Evolutionary conservation across 2,329 filamentous ascomycete species (phyloP).

Genomic region (Xylariaceae sp.): DNA sequence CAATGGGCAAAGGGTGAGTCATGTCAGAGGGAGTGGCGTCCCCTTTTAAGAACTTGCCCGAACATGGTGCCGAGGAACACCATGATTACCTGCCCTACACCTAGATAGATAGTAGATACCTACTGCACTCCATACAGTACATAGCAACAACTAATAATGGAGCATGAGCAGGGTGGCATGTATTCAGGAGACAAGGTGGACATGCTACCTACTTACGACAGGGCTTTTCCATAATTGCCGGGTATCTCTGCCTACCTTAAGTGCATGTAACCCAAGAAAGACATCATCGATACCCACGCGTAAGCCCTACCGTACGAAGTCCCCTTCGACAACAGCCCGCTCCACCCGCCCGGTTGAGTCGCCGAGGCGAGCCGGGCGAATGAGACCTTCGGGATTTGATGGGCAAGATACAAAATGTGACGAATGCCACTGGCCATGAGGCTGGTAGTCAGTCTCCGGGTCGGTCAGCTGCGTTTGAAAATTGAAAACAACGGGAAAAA

Average conservation of each 20-base stretch:
- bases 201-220: neutral
- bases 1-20: neutral
- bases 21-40: neutral
- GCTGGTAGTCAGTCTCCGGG: slow-evolving; percentile 5
- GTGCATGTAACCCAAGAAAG: too few species aligned
- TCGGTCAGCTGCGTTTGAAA: slow-evolving; percentile 6
- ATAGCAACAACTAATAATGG: too few species aligned
- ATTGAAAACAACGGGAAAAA: neutral
- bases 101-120: neutral
- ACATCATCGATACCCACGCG: too few species aligned
- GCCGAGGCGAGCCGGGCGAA: slow-evolving; percentile 3
- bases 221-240: neutral
- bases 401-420: neutral
- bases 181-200: neutral
- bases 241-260: too few species aligned
- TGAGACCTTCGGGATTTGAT: slow-evolving; percentile 15
- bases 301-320: too few species aligned
- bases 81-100: neutral
- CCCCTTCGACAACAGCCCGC: neutral
- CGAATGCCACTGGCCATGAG: neutral
- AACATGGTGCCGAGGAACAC: neutral
- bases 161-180: neutral
- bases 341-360: slow-evolving; percentile 7
- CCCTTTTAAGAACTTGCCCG: slow-evolving; percentile 4
- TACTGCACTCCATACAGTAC: too few species aligned